Conservation (phyloP, 176 grass and related monocot genomes). For the Poa annua region DNA sequence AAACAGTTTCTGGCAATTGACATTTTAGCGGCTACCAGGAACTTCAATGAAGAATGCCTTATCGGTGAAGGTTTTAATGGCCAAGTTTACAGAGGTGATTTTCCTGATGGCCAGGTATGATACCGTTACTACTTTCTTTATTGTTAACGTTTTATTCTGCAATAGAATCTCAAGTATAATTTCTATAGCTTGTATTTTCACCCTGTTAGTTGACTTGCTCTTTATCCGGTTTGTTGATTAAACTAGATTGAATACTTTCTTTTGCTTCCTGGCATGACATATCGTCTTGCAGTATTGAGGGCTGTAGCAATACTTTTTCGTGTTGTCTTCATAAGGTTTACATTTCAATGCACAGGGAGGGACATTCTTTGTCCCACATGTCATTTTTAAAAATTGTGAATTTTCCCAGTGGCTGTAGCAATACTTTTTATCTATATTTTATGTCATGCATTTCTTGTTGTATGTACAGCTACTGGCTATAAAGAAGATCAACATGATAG, state of each 20-base stretch:
- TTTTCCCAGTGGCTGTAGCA: neutral
- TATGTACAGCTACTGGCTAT: slow-evolving; percentile 74
- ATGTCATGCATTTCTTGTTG: slow-evolving; percentile 24
- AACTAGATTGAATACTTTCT: slow-evolving; percentile 5
- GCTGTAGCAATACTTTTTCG: slow-evolving; percentile 15
- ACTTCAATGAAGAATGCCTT: slow-evolving; percentile 82
- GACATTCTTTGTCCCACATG: slow-evolving; percentile 5
- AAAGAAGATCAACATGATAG: slow-evolving; percentile 84
- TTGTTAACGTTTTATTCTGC: slow-evolving; percentile 34
- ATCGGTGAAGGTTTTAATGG: slow-evolving; percentile 85
- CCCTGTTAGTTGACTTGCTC: slow-evolving; percentile 16
- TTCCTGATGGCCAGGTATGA: slow-evolving; percentile 86
- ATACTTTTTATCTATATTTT: neutral
- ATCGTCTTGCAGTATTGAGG: slow-evolving; percentile 5
- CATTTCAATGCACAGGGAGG: slow-evolving; percentile 5
- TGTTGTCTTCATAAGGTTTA: slow-evolving; percentile 25
- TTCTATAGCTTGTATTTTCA: slow-evolving; percentile 20
- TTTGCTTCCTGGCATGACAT: slow-evolving; percentile 1
- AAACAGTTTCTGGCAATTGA: slow-evolving; percentile 71
- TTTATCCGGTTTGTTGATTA: slow-evolving; percentile 24
- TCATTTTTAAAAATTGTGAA: slow-evolving; percentile 20
- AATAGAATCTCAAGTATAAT: slow-evolving; percentile 37
- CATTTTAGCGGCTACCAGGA: slow-evolving; percentile 73
- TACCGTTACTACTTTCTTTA: slow-evolving; percentile 1
- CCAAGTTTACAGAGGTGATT: slow-evolving; percentile 87